A percentile compares a stretch with the other conserved stretches of the same genome.
These are phyloP conservation scores for Cryoendolithus antarcticus DNA, from an alignment of 2,329 filamentous ascomycete species.

Conservation along the genomic window DNA sequence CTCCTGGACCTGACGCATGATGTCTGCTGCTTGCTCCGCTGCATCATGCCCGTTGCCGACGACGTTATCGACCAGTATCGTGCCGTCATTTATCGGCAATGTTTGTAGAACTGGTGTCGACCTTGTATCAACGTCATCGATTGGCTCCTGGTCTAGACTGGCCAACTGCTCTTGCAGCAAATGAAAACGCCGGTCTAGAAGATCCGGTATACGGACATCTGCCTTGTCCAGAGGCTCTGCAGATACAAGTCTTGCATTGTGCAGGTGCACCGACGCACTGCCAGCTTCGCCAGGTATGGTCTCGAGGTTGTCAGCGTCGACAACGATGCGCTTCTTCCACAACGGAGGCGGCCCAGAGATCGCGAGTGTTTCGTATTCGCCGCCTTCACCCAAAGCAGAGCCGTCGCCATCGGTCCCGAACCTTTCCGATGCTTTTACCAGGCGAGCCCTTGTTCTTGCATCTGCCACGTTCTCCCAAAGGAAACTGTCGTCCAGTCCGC, in stretches of 20 bases:
- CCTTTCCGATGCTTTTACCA: conserved; percentile 46
- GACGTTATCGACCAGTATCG: conserved; percentile 22
- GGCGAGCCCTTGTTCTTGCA: conserved; percentile 29
- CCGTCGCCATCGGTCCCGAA: conserved; percentile 57
- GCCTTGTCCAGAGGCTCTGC: conserved; percentile 13
- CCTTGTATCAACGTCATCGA: no score
- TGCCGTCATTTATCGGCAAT: neutral
- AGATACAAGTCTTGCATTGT: no score
- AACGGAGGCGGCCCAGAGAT: conserved; percentile 62
- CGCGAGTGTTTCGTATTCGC: conserved; percentile 90
- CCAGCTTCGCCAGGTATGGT: conserved; percentile 61
- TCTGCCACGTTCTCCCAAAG: conserved; percentile 71
- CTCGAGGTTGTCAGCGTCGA: conserved; percentile 42
- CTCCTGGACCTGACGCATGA: conserved; percentile 25
- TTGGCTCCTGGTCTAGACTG: no score
- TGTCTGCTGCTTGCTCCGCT: conserved; percentile 27
- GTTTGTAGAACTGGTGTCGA: no score
- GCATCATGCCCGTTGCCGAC: conserved; percentile 24
- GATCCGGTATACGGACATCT: conserved; percentile 43
- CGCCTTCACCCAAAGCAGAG: conserved; percentile 77
- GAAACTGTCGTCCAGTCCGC: conserved; percentile 67
- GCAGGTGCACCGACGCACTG: conserved; percentile 57
- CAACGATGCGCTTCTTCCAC: conserved; percentile 58
- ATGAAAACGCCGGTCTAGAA: conserved; percentile 54
- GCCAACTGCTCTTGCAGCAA: no score